These are phyloP conservation scores for Mycena floridula DNA, from an alignment of 768 basidiomycete species.

Conservation along the genomic window DNA sequence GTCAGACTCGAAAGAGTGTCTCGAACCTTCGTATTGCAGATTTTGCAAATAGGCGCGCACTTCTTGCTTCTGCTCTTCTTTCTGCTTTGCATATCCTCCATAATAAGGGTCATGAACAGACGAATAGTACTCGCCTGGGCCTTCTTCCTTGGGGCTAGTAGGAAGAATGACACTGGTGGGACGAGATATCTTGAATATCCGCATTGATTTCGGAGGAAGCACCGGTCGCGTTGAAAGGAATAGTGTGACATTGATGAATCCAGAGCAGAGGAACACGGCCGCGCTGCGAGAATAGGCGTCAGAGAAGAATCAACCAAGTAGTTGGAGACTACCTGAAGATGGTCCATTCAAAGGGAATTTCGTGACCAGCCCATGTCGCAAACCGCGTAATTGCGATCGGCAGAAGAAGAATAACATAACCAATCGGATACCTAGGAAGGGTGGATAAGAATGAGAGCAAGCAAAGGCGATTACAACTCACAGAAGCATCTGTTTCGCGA, in stretches of 20 bases:
- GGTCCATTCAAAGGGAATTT: conserved; percentile 21
- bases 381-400: conserved; percentile 30
- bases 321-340: conserved; percentile 18
- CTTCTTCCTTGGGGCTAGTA: not conserved
- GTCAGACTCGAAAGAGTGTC: no score
- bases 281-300: conserved; percentile 9
- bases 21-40: no score
- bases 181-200: not conserved
- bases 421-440: conserved; percentile 29
- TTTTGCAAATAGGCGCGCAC: no score
- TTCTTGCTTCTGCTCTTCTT: no score
- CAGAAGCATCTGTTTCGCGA: conserved; percentile 31
- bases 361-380: conserved; percentile 21
- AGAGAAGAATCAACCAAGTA: no score
- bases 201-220: conserved; percentile 4
- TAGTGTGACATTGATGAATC: conserved; percentile 6
- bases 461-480: no score
- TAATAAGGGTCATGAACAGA: not conserved
- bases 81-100: not conserved
- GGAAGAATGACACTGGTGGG: not conserved
- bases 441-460: no score
- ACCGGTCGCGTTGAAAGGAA: conserved; percentile 8
- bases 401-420: conserved; percentile 27
- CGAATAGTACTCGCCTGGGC: not conserved
- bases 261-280: conserved; percentile 10